Evolutionary conservation across 192 early-diverging fungal genomes (phyloP).

Genomic region (Coemansia sp.): DNA sequence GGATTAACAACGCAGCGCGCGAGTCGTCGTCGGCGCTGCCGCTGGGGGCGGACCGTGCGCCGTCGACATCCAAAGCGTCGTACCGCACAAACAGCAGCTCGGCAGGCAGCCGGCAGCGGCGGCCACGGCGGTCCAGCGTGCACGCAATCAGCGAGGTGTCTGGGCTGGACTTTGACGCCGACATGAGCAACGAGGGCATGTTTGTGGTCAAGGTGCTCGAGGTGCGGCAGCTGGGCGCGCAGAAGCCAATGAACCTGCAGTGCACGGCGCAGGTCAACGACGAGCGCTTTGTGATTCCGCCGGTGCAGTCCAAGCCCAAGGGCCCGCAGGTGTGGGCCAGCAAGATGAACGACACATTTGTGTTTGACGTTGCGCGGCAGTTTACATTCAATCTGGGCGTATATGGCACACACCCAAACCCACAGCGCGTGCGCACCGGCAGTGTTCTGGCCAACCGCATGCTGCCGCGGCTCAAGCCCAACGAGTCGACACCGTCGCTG

Average conservation of each 20-base stretch:
- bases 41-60: constrained; percentile 25
- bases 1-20: constrained; percentile 44
- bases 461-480: constrained; percentile 23
- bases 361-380: constrained; percentile 49
- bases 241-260: constrained; percentile 49
- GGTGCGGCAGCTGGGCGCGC: constrained; percentile 38
- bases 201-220: constrained; percentile 52
- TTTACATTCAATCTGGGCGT: constrained; percentile 52
- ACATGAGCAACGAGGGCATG: constrained; percentile 37
- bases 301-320: constrained; percentile 32
- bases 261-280: constrained; percentile 49
- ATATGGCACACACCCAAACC: constrained; percentile 34
- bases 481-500: constrained; percentile 42
- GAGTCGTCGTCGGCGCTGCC: constrained; percentile 38
- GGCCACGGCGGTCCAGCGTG: constrained; percentile 39
- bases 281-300: constrained; percentile 49
- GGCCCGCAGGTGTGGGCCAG: constrained; percentile 42
- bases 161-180: constrained; percentile 8
- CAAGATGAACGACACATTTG: constrained; percentile 54
- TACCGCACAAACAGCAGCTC: constrained; percentile 54
- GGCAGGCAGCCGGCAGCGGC: constrained; percentile 35
- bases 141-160: constrained; percentile 24
- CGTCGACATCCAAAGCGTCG: constrained; percentile 40
- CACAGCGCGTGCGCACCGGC: constrained; percentile 7
- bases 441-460: constrained; percentile 22